Base-by-base conservation (phyloP, 192 early-diverging fungal species). In the Gigaspora rosea region DNA sequence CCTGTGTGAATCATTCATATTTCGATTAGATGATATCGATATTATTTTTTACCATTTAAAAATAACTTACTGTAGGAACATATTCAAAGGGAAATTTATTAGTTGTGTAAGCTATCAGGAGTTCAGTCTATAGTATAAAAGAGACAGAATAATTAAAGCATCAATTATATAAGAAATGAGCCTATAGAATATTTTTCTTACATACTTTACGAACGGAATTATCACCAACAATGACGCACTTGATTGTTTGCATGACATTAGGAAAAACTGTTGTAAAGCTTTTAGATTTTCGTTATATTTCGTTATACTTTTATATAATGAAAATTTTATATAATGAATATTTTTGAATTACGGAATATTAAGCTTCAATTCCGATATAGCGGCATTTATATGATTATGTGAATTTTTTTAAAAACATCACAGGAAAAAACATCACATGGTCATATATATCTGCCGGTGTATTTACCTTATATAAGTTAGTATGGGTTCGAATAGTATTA, bases 31-130 rank as follows among this genome's bases (percentile, higher is more conserved):
- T 41, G 41, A 41, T 41, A 41, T 41, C 7, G 7, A 41, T 27
- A 41, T 41, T 41, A 22, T 16, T 69, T 46, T n/a, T 7, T 33
- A 13, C 20, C 35, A 64, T 50, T 56, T 16, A 59, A 36, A 2
- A 54, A 63, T 36, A 66, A 90, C 87, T 87, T 87, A 95, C 94
- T 50, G 96, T 98, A 33, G 96, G 96, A 41, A 96, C 95, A 82
- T 98, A 98, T 89, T 96, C 96, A 56, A 91, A 93, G 20, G 96
- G 96, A 83, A 98, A 96, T 82, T 95, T 95, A 88, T 96, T 96
- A 51, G 95, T 96, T 71, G 96, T 96, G 84, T 98, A 98, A 63
- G 93, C 94, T 78, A 98, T 96, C 77, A 98, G 88, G 41, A 98
- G 87, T 81, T 95, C 96, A 41, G 96, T 97, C 90, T 97, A 62